These are phyloP conservation scores for Verticillium klebahnii DNA, from an alignment of 2,329 filamentous ascomycete species.

Conservation along the genomic window DNA sequence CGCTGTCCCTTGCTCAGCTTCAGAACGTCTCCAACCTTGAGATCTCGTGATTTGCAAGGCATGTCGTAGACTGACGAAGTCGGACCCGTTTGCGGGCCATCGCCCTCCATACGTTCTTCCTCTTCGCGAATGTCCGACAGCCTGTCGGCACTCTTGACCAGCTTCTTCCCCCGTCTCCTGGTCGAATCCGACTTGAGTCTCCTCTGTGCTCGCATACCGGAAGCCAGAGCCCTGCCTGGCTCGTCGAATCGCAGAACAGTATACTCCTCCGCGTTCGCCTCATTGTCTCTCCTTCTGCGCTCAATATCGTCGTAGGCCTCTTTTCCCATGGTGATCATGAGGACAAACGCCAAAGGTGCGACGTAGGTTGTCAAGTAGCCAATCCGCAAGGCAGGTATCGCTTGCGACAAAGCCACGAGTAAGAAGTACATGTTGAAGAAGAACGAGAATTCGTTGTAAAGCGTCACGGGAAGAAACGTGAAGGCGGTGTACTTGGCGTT, in stretches of 20 bases:
- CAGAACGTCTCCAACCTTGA: conserved; percentile 93
- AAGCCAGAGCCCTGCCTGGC: conserved; percentile 28
- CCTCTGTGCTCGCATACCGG: conserved; percentile 30
- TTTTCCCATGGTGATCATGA: conserved; percentile 89
- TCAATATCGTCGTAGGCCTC: conserved; percentile 93
- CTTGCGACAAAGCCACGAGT: conserved; percentile 88
- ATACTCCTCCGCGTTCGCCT: conserved; percentile 91
- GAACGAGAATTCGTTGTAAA: conserved; percentile 99
- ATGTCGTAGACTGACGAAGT: conserved; percentile 59
- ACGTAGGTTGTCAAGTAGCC: conserved; percentile 95
- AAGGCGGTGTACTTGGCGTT: conserved; percentile 97
- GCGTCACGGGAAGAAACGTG: conserved; percentile 87
- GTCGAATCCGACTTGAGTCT: conserved; percentile 42
- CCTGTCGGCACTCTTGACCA: conserved; percentile 32
- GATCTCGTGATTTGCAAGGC: conserved; percentile 75
- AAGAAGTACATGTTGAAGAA: conserved; percentile 99
- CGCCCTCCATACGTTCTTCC: conserved; percentile 48
- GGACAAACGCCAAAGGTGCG: conserved; percentile 85
- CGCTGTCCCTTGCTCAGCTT: conserved; percentile 89
- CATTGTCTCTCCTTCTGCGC: conserved; percentile 77
- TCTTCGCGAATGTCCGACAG: conserved; percentile 68
- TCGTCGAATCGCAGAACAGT: conserved; percentile 70
- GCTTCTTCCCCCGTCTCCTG: conserved; percentile 32
- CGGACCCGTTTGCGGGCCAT: conserved; percentile 30
- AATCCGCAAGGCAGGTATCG: conserved; percentile 83